Base-by-base conservation (phyloP, 371 early-diverging fungal genomes). In the Mortierella sp. region DNA sequence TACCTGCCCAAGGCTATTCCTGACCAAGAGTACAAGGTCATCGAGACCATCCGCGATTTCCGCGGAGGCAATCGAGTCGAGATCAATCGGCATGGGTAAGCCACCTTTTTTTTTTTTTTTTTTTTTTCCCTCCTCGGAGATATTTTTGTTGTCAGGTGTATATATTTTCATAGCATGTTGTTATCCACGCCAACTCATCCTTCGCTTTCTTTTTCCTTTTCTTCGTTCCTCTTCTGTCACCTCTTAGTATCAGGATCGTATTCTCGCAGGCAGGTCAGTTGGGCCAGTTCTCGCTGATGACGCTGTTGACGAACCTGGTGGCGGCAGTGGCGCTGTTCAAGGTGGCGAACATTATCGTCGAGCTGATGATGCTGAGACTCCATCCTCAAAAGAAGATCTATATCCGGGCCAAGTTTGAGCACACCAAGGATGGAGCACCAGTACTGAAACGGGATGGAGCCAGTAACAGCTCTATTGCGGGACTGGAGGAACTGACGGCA, bases 201-300 rank as follows among this genome's bases (percentile, higher is more conserved):
- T 53, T 53, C 53, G 9, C 24, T 19, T 6, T 67, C n/a, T 14
- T 19, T 26, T 29, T 41, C 64, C 10, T 43, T 45, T 29, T 14
- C 29, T 39, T 7, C 31, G 37, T 63, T 14, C 19, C 45, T 11
- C 7, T 52, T 1, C 24, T 65, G 22, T 29, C 40, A 4, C 26
- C 1, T 0, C 29, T 37, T 71, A 83, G 92, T 19, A 85, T 92
- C 66, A 80, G 88, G 16, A 72, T 92, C 16, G 86, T 89, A 5
- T 86, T 89, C 66, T 85, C 79, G 5, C 90, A 90, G 68, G 71
- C 86, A n/a, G 92, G 92, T 2, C 71, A 85, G 39, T 84, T 92
- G 29, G 92, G 91, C 8, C 66, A 86, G 45, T 91, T 91, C 74
- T 85, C 90, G 19, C 50, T 88, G 39, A 85, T 90, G 65, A 71